phyloP scores from a whole-genome alignment of 2,329 filamentous ascomycete species.

The Fusarium sp. region DNA sequence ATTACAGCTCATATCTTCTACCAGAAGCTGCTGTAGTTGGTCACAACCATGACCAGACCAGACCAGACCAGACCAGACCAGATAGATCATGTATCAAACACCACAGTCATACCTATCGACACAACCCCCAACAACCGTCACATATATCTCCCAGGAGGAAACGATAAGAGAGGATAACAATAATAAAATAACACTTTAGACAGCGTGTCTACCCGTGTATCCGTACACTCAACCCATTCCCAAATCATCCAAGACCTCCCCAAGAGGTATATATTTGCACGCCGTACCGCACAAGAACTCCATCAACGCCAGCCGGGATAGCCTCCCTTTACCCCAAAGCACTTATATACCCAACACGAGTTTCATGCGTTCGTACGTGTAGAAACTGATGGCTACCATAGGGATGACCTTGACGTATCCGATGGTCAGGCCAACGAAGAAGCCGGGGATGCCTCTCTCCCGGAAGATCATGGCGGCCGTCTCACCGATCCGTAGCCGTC shows the following conservation, averaged over 20 bases:
- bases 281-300: conserved; percentile 28
- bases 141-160: background rate
- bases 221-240: background rate
- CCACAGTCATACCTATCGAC: background rate
- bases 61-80: no score
- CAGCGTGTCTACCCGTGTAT: conserved; percentile 23
- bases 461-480: conserved; percentile 76
- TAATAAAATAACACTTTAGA: conserved; percentile 3
- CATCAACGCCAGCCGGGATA: conserved; percentile 39
- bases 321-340: conserved; percentile 11
- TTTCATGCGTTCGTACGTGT: conserved; percentile 71
- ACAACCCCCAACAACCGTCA: background rate
- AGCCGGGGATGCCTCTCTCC: conserved; percentile 80
- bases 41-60: background rate
- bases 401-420: conserved; percentile 95
- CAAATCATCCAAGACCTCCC: conserved; percentile 17
- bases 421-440: conserved; percentile 92
- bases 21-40: background rate
- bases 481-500: conserved; percentile 77
- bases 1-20: background rate
- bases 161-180: background rate
- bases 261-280: conserved; percentile 26
- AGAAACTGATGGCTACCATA: conserved; percentile 77
- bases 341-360: conserved; percentile 68
- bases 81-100: background rate